Base-by-base conservation (phyloP, 2,329 filamentous ascomycete species). In the Tolypocladium pustulatum region DNA sequence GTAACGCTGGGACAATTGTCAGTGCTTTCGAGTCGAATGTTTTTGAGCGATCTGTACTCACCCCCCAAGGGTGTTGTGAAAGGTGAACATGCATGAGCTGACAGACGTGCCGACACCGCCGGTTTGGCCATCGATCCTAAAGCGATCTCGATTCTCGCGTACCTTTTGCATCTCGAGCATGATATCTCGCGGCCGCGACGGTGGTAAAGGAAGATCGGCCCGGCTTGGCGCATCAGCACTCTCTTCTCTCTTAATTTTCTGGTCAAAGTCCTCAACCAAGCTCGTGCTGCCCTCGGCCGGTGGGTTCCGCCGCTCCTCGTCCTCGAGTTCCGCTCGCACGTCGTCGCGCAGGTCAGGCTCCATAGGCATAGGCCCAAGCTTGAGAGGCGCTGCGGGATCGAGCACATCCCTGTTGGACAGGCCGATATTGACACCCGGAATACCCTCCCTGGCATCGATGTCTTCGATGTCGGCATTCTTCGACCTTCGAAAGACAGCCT, bases 21-120 rank as follows among this genome's bases (percentile, higher is more conserved):
- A 53, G 30, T 34, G 15, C 9, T 22, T 20, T 13, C 30, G 13
- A 20, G 22, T n/a, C 12, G 20, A 32, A 10, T 53, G 17, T 3
- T 10, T 3, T 22, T 8, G 15, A n/a, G 30, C 20, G 30, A 22
- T 6, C 36, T 7, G n/a, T 34, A 72, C 84, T 77, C 76, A 92
- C 90, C 85, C 89, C 72, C 96, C 91, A 62, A 91, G 87, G 0
- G 90, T 96, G 72, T 99, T 99, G 77, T 99, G 94, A 69, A 97
- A 96, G 0, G 94, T 99, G 71, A 95, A 97, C 89, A 97, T 97
- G 78, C 90, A 94, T 30, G 95, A 87, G 67, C 91, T 96, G 60
- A 97, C 81, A 32, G 87, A 86, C 58, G 91, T 85, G 17, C 92
- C 91, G 56, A 92, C 82, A 10, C 92, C 93, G 20, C 91, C 90